Evolutionary conservation across 805 yeast genomes (phyloP), one percentile per base, ranked within the genome.

Genomic region (Starmerella davenportii): DNA sequence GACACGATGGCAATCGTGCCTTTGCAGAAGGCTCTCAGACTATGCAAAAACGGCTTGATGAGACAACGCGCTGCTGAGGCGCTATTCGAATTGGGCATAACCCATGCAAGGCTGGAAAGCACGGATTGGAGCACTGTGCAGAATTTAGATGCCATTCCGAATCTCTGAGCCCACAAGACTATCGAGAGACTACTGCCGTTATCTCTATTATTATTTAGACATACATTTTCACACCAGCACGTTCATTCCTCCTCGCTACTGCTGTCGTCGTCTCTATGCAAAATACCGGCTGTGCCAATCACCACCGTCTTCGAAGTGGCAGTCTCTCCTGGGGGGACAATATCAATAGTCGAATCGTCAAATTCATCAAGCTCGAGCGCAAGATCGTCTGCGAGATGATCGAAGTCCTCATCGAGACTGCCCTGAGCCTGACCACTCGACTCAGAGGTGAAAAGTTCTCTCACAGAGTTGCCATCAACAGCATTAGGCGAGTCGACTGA

Each of bases 31-130:
- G n/a, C n/a, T 23, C 25, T 23, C 25, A 23, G 11, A 23, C 25
- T 23, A 11, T 11, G 25, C 7, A 11, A 11, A 7, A 23, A 23
- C 9, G 9, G 25, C 25, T 23, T 23, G 25, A 23, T 64, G 1
- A 52, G 72, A 1, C 42, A 43, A 3, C 28, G 58, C 38, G 64
- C 69, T 0, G 57, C 65, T 11, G 70, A 68, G 35, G 62, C 60
- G 21, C 38, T 70, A 5, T 67, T 56, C 42, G 67, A 61, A 38
- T 46, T 58, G 5, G 52, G 51, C 1, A 5, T 35, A 17, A 37
- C 33, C 5, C 5, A 17, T 15, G 42, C 36, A 1, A 34, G 21
- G 5, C 36, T 46, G 11, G 41, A 41, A 25, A 38, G 38, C 13
- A 43, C 49, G 1, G 47, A 47, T 30, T 23, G 25, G 25, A n/a